Evolutionary conservation across 768 basidiomycete genomes (phyloP).

Genomic region (Stropharia rugosoannulata): DNA sequence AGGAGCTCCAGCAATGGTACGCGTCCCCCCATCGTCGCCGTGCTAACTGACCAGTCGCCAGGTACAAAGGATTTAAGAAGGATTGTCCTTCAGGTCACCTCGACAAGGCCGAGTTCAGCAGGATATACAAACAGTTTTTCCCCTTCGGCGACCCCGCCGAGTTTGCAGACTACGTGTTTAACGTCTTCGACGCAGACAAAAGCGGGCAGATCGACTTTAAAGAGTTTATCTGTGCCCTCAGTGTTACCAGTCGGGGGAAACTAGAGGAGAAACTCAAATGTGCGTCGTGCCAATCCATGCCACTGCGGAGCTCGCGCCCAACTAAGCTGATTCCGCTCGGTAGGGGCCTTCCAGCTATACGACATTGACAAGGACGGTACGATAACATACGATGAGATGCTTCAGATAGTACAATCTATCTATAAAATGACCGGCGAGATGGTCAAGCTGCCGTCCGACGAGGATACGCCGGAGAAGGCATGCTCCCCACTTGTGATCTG

Average conservation of each 20-base stretch:
- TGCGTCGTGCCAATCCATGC: constrained; percentile 38
- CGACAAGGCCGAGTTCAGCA: constrained; percentile 92
- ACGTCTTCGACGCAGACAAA: constrained; percentile 94
- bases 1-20: constrained; percentile 94
- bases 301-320: background rate
- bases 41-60: constrained; percentile 27
- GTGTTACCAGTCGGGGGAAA: constrained; percentile 89
- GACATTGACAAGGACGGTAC: constrained; percentile 98
- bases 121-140: constrained; percentile 99
- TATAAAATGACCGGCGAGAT: constrained; percentile 99
- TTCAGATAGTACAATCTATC: constrained; percentile 95
- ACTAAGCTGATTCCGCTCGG: constrained; percentile 8
- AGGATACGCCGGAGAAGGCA: constrained; percentile 99
- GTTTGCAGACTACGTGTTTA: constrained; percentile 98
- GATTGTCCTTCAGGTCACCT: constrained; percentile 97
- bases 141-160: constrained; percentile 97
- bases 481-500: constrained; percentile 7
- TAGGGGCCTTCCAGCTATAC: constrained; percentile 99
- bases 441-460: constrained; percentile 97
- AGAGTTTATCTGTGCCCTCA: constrained; percentile 98
- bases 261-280: constrained; percentile 99
- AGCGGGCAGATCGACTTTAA: constrained; percentile 99
- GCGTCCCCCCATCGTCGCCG: background rate
- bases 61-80: constrained; percentile 99
- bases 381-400: constrained; percentile 99